Percentiles rank a stretch among this genome's conserved stretches.
Conservation (phyloP, 352 stramenopile species). For the Globisporangium alternatum region DNA sequence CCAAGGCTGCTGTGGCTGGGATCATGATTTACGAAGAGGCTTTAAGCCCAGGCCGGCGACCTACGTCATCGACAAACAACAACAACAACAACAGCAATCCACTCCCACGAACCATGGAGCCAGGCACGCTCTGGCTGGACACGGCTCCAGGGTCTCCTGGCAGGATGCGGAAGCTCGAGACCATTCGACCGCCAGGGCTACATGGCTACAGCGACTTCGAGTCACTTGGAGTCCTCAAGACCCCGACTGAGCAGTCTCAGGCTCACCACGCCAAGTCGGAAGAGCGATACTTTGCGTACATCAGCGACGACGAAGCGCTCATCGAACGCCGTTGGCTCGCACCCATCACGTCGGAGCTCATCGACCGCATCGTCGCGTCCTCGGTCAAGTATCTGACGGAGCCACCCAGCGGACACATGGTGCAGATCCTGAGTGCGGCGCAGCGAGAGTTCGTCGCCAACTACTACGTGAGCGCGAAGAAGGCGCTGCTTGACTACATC, state of each 20-base stretch:
- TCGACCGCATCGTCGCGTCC: conserved; percentile 39
- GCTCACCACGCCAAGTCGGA: conserved; percentile 25
- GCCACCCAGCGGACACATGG: conserved; percentile 32
- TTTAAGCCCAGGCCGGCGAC: too few species aligned
- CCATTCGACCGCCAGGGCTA: not conserved
- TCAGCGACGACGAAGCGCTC: conserved; percentile 29
- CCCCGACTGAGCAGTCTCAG: not conserved
- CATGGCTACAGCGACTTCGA: not conserved
- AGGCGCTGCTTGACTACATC: conserved; percentile 74
- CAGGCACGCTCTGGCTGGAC: not conserved
- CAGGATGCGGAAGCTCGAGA: conserved; percentile 4
- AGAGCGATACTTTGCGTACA: conserved; percentile 57
- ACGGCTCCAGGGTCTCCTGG: not conserved
- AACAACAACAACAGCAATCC: not conserved
- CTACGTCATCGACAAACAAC: not conserved
- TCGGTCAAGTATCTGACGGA: conserved; percentile 53
- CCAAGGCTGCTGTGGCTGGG: not conserved
- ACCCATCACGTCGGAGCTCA: conserved; percentile 31
- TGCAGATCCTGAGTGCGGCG: conserved; percentile 32
- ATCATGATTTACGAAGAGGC: conserved; percentile 11
- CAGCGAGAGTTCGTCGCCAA: conserved; percentile 51
- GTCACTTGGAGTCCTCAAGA: not conserved
- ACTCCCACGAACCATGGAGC: conserved; percentile 2
- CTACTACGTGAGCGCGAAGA: conserved; percentile 70
- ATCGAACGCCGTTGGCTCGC: conserved; percentile 42